Conservation (phyloP, 1,139 yeast species). For the Nakaseomyces kungkrabaensis region DNA sequence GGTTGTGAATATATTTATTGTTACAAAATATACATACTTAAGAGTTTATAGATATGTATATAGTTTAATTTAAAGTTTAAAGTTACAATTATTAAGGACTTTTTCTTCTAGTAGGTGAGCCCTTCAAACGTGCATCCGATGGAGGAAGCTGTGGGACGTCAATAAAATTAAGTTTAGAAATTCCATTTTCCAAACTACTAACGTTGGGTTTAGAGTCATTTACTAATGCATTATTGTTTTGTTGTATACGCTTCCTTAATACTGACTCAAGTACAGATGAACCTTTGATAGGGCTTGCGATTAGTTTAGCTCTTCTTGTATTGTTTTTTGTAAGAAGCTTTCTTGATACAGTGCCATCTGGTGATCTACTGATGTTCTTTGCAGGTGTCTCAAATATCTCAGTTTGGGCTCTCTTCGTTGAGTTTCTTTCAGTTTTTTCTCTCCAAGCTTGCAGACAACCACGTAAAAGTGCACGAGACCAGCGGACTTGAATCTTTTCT, state of each 20-base stretch:
- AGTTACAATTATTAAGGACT: neutral
- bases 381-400: neutral
- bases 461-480: constrained; percentile 1
- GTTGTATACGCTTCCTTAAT: constrained; percentile 4
- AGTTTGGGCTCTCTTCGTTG: neutral
- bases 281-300: constrained; percentile 23
- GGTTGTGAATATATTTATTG: no score
- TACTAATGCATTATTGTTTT: neutral
- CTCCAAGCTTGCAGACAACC: constrained; percentile 1
- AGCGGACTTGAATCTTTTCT: neutral
- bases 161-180: neutral
- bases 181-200: neutral
- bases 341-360: neutral
- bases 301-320: constrained; percentile 22
- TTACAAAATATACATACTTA: no score
- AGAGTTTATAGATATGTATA: neutral
- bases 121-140: neutral
- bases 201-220: neutral
- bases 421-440: neutral
- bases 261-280: constrained; percentile 11
- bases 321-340: constrained; percentile 14
- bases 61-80: neutral
- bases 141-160: neutral
- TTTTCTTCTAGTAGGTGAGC: neutral
- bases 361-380: neutral